Percentiles rank a stretch among this genome's conserved stretches.
Evolutionary conservation across 2,329 filamentous ascomycete genomes (phyloP).

Genomic region (Coniosporium tulheliwenetii): DNA sequence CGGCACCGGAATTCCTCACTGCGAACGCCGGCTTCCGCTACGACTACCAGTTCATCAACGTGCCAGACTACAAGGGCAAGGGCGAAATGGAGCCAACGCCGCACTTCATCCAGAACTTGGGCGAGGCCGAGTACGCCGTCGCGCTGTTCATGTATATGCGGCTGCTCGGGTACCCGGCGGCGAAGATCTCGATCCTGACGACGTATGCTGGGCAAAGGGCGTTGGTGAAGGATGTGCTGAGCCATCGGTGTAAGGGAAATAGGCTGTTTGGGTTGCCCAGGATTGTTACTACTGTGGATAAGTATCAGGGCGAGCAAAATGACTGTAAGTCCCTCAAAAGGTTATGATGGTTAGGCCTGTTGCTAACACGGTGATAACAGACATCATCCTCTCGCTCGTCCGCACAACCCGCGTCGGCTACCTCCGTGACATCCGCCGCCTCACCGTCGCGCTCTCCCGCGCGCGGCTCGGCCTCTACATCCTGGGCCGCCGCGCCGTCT

Average conservation of each 20-base stretch:
- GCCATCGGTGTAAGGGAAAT: slow-evolving; percentile 69
- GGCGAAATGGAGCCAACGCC: slow-evolving; percentile 83
- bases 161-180: slow-evolving; percentile 75
- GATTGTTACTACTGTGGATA: slow-evolving; percentile 88
- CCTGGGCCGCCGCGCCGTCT: slow-evolving; percentile 73
- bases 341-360: too few species aligned
- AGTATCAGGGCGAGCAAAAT: slow-evolving; percentile 98
- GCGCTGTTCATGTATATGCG: slow-evolving; percentile 97
- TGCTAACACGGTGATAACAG: slow-evolving; percentile 26
- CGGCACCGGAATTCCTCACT: slow-evolving; percentile 51
- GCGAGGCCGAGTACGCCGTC: slow-evolving; percentile 93
- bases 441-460: slow-evolving; percentile 88
- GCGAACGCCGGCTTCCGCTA: slow-evolving; percentile 88
- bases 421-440: slow-evolving; percentile 76
- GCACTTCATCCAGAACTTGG: slow-evolving; percentile 92
- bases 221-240: slow-evolving; percentile 73
- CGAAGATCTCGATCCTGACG: slow-evolving; percentile 72
- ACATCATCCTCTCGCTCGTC: slow-evolving; percentile 85
- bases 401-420: slow-evolving; percentile 83
- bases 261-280: slow-evolving; percentile 77
- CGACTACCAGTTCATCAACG: slow-evolving; percentile 94
- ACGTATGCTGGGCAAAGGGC: slow-evolving; percentile 89
- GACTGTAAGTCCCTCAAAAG: slow-evolving; percentile 57
- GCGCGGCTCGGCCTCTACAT: slow-evolving; percentile 86
- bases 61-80: slow-evolving; percentile 78